Evolutionary conservation across 2,329 filamentous ascomycete genomes (phyloP), one percentile per base, ranked within the genome.

Genomic region (Xylaria sp.): DNA sequence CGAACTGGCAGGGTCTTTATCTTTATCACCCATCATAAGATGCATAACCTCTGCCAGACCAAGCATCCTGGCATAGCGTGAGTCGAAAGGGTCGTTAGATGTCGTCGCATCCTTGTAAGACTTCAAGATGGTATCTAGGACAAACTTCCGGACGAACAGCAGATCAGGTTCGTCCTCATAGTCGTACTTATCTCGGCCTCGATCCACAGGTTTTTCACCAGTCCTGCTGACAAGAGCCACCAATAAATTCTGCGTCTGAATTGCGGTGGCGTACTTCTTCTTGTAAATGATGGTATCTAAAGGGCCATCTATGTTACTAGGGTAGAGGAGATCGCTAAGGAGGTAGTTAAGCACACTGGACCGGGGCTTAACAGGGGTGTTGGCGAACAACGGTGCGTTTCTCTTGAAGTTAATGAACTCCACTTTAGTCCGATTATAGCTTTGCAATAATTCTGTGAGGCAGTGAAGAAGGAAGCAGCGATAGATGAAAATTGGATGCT

Each of bases 381-480:
- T 90, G 11, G 91, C 91, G 73, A 93, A 91, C 53, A 93, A 87
- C 55, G 95, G 93, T 6, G 93, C 91, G 77, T 94, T 97, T 69
- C 95, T 91, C 73, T 97, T 98, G 82, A 98, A 99, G 79, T 98
- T 98, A 83, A 99, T 98, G 78, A 99, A 98, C 78, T 99, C 97
- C 51, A 99, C 89, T 85, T 99, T 99, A 8, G 94, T 93, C 62
- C 94, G 90, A 74, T 94, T 97, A 82, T 98, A 99, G 76, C 92
- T 97, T 65, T 92, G 90, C 14, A 99, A 85, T 14, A 99, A 87
- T 80, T 99, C 96, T 0, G 93, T 91, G 47, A 99, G 84, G 76
- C 94, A 97, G 77, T 96, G 94, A 36, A 99, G 86, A 60, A 99
- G 83, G 83, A 98, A 98, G 82, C 95, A 98, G 56, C 96, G 90